These are phyloP conservation scores for Corniculantispora saksenae DNA, from an alignment of 2,329 filamentous ascomycete genomes.

Conservation along the genomic window DNA sequence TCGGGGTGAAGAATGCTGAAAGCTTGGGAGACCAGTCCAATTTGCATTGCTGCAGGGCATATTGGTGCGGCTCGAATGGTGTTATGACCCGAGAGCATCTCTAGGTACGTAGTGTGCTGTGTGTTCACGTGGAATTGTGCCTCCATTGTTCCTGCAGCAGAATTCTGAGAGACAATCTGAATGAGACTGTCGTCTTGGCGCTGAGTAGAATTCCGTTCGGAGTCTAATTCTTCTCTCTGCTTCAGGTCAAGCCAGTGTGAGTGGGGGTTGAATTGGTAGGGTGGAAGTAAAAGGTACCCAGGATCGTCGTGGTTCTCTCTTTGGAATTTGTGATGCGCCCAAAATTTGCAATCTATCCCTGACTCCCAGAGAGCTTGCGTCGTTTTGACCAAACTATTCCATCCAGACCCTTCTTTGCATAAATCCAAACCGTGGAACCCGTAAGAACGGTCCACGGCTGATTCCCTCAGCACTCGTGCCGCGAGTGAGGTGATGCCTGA, in stretches of 20 bases:
- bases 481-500: constrained; percentile 38
- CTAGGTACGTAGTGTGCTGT: neutral
- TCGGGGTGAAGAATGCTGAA: neutral
- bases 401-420: neutral
- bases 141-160: neutral
- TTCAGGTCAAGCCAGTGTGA: neutral
- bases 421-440: neutral
- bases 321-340: neutral
- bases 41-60: neutral
- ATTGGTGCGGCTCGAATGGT: neutral
- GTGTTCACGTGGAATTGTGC: neutral
- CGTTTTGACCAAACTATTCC: neutral
- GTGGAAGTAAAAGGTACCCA: neutral
- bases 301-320: neutral
- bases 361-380: neutral
- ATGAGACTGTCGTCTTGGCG: neutral
- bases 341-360: neutral
- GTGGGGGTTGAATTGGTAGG: neutral
- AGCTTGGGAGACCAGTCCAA: neutral
- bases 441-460: neutral
- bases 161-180: neutral
- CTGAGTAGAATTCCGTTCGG: neutral
- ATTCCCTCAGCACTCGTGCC: constrained; percentile 24
- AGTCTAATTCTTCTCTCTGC: neutral
- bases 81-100: neutral